Evolutionary conservation across 768 basidiomycete genomes (phyloP).

Genomic region (Mycena polygramma): DNA sequence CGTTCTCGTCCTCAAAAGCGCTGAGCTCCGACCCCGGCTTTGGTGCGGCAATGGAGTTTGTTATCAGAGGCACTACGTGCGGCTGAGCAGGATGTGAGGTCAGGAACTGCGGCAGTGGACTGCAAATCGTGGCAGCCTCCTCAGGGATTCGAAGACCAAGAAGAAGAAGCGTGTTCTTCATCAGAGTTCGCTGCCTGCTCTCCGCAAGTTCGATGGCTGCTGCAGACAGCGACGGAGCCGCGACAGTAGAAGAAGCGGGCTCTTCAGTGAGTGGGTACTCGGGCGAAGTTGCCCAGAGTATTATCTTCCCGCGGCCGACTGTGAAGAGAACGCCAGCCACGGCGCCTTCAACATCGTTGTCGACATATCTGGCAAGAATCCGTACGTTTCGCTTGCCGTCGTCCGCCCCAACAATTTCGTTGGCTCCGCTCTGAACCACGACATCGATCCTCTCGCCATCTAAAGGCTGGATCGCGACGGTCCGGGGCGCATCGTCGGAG

Average conservation of each 20-base stretch:
- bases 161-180: constrained; percentile 49
- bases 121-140: constrained; percentile 46
- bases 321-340: constrained; percentile 50
- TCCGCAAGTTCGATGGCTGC: constrained; percentile 38
- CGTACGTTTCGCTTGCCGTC: constrained; percentile 39
- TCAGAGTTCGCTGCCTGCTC: constrained; percentile 42
- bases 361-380: constrained; percentile 49
- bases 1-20: constrained; percentile 73
- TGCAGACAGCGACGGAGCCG: constrained; percentile 36
- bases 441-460: constrained; percentile 46
- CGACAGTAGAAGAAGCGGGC: constrained; percentile 45
- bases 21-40: constrained; percentile 45
- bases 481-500: constrained; percentile 26
- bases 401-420: constrained; percentile 49
- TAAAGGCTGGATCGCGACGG: constrained; percentile 37
- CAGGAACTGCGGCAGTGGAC: constrained; percentile 73
- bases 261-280: constrained; percentile 66
- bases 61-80: constrained; percentile 54
- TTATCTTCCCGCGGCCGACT: constrained; percentile 62
- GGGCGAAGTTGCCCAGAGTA: constrained; percentile 69
- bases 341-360: constrained; percentile 36
- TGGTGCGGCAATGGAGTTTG: constrained; percentile 53
- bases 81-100: constrained; percentile 60
- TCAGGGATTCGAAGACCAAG: constrained; percentile 59
- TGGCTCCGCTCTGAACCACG: constrained; percentile 44